Base-by-base conservation (phyloP, 2,329 filamentous ascomycete species). In the Colletotrichum kahawae region DNA sequence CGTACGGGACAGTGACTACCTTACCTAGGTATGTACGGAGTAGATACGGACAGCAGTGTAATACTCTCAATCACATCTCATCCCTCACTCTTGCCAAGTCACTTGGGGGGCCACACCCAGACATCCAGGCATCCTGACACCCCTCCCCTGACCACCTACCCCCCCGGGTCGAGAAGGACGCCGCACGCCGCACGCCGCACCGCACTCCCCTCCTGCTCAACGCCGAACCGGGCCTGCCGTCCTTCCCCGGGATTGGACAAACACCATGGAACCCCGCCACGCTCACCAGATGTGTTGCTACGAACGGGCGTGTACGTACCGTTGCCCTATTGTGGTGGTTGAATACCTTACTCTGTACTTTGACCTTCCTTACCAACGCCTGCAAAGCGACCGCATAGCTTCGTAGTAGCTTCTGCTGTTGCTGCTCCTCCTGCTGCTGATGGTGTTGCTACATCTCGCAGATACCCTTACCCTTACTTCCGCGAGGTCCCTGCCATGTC, bases 161-260 rank as follows among this genome's bases (percentile, higher is more conserved):
- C 51, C 27, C 38, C 60, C 34, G 59, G 60, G 67, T 64, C 29
- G 21, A 51, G 29, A 62, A 31, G 43, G n/a, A 48, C 43, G 43
- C 43, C 43, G 43, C 43, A 48, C 38, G 38, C 38, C 38, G 71
- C 65, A 70, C 48, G 31, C 31, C 31, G 71, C 67, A 70, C 38
- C 38, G 71, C 67, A 71, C 54, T 54, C 71, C 68, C 72, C 72
- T 67, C 38, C 71, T 75, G 72, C 72, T 75, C 68, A 70, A 67
- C 24, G 57, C 68, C 72, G 68, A 75, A 71, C 56, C 63, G 43
- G 68, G 72, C 68, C 14, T 63, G 68, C 67, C 56, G 43, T 67
- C 24, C 68, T 63, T 62, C 43, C 67, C 75, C 51, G 68, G 75
- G 72, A 76, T 76, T 77, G 75, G 75, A 70, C 75, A 76, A 76